Conservation (phyloP, 306 rosid genomes). For the Cucurbita ficifolia region DNA sequence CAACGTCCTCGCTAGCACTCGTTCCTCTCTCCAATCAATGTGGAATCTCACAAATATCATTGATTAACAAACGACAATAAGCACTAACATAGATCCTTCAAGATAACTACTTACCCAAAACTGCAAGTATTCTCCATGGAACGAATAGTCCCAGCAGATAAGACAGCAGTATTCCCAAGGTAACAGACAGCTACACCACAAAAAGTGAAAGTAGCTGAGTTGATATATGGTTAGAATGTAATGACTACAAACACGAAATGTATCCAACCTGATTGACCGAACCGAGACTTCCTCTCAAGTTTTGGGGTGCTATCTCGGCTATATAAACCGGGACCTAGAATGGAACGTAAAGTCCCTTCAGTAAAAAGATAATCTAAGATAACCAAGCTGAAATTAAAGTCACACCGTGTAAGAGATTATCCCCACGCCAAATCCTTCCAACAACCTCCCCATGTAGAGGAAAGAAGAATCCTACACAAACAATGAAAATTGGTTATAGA, state of each 20-base stretch:
- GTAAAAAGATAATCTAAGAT: slow-evolving; percentile 9
- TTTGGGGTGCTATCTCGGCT: slow-evolving; percentile 92
- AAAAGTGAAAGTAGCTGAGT: background rate
- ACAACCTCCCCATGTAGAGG: slow-evolving; percentile 89
- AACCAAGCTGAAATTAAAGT: background rate
- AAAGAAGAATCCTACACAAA: slow-evolving; percentile 66
- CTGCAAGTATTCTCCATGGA: slow-evolving; percentile 87
- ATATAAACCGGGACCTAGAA: slow-evolving; percentile 77
- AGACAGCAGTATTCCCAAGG: slow-evolving; percentile 84
- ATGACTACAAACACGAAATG: slow-evolving; percentile 2
- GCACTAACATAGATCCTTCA: background rate
- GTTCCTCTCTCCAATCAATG: no score
- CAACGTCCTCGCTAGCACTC: no score
- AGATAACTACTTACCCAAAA: slow-evolving; percentile 55
- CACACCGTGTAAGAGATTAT: slow-evolving; percentile 78
- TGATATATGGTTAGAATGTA: background rate
- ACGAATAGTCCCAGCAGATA: slow-evolving; percentile 88
- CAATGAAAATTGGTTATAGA: background rate
- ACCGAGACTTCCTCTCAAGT: slow-evolving; percentile 67
- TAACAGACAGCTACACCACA: slow-evolving; percentile 66
- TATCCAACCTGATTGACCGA: slow-evolving; percentile 77
- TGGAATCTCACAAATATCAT: no score
- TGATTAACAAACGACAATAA: background rate
- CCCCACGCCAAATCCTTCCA: slow-evolving; percentile 99
- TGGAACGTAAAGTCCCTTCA: slow-evolving; percentile 8